phyloP scores from a whole-genome alignment of 805 yeast species.

The Hanseniaspora occidentalis region DNA sequence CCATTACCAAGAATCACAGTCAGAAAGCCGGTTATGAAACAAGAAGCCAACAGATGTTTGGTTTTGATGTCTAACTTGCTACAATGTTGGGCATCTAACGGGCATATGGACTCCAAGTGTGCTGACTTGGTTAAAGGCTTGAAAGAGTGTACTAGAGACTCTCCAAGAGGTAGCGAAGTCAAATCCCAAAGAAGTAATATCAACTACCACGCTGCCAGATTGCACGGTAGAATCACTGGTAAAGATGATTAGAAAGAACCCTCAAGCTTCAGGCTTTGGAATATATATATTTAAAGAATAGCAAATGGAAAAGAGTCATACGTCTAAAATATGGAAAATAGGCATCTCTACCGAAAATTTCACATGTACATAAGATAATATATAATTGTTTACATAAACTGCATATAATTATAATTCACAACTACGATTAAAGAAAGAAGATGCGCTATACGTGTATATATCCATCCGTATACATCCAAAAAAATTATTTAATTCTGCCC shows the following conservation, averaged over 20 bases:
- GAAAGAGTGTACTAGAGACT: conserved; percentile 52
- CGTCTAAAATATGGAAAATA: neutral
- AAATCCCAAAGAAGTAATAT: conserved; percentile 28
- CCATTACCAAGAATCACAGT: conserved; percentile 65
- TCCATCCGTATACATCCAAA: no score
- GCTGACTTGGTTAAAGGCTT: conserved; percentile 52
- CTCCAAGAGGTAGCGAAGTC: conserved; percentile 14
- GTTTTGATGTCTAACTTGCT: conserved; percentile 74
- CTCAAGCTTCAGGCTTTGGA: no score
- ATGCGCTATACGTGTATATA: neutral
- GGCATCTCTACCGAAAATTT: neutral
- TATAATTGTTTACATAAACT: no score
- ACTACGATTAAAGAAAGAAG: neutral
- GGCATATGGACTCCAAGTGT: conserved; percentile 67
- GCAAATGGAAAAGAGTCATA: neutral
- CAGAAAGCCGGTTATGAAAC: conserved; percentile 45
- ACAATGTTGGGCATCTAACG: conserved; percentile 94
- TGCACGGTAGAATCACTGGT: conserved; percentile 37
- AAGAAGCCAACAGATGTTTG: conserved; percentile 58
- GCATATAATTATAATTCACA: neutral
- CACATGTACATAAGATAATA: neutral
- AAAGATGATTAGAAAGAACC: conserved; percentile 20
- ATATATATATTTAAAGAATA: neutral
- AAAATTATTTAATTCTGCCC: conserved; percentile 22
- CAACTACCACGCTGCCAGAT: conserved; percentile 41